Base-by-base conservation (phyloP, 31 red algal genomes). In the Asparagopsis taxiformis region DNA sequence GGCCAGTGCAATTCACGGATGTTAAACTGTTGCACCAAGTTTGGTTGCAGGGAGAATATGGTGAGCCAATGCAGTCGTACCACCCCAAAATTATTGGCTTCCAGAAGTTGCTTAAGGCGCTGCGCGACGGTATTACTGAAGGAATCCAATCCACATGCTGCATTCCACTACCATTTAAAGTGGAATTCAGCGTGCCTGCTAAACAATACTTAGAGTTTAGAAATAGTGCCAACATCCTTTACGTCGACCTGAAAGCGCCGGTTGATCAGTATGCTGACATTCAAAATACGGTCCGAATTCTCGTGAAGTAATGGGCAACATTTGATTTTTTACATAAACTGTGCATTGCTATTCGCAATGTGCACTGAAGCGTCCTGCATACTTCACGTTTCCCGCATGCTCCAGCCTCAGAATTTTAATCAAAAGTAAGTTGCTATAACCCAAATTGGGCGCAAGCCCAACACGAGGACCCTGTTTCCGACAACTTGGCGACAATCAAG, bases 191-290 rank as follows among this genome's bases (percentile, higher is more conserved):
- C 8, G 39, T 68, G 0, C 64, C 64, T 1, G 36, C 23, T 0
- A 68, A 50, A 43, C 34, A 68, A 28, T 8, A 48, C 16, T 39
- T 68, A 22, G 41, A 68, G 4, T 68, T 68, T 46, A 23, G 35
- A 37, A 39, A 68, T 26, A 39, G 64, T 4, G 37, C 41, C 13
- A 21, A 2, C 0, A 26, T 68, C 3, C 46, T 68, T 28, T 17
- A 68, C 26, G n/a, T 68, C 3, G 64, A 67, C 46, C 25, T 68
- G 7, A 68, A 68, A 51, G 39, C 15, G 10, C 64, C 64, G 7
- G 64, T 46, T 50, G 64, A 8, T 1, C 28, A 17, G 1, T 68
- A 68, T 29, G 64, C 39, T 24, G 3, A 46, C 1, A 19, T 2
- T n/a, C 33, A 67, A 28, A 22, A 20, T 46, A 48, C 43, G 5